Percentiles rank a stretch among this genome's conserved stretches.
Conservation (phyloP, 495 filamentous ascomycete genomes). For the Aspergillus homomorphus region DNA sequence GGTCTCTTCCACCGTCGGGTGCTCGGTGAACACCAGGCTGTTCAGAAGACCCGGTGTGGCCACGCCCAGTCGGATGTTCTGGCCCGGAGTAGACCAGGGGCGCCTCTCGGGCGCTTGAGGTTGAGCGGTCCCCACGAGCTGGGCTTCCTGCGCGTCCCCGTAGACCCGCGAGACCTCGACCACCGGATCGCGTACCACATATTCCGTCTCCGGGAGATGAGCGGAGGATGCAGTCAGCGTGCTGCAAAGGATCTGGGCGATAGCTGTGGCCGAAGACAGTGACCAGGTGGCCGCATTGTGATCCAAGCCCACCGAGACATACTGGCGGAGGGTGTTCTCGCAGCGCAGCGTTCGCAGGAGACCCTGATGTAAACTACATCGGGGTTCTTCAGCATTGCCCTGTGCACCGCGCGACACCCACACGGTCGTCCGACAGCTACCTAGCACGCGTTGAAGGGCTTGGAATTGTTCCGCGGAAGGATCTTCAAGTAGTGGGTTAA, state of each 20-base stretch:
- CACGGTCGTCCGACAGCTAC: constrained; percentile 8
- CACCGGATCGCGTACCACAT: constrained; percentile 26
- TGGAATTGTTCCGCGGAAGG: background rate
- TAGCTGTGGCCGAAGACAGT: background rate
- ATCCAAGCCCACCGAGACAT: constrained; percentile 23
- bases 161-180: constrained; percentile 26
- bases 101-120: background rate
- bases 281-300: constrained; percentile 7
- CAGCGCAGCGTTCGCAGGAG: constrained; percentile 22
- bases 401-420: constrained; percentile 28
- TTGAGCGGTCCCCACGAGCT: background rate
- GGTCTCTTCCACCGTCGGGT: background rate
- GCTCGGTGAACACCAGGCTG: constrained; percentile 4
- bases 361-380: constrained; percentile 10
- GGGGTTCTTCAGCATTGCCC: constrained; percentile 11
- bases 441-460: background rate
- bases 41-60: constrained; percentile 26
- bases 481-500: background rate
- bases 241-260: background rate
- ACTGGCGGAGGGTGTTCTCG: constrained; percentile 16
- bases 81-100: constrained; percentile 12
- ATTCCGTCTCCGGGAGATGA: constrained; percentile 16
- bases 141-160: constrained; percentile 10
- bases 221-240: no score
- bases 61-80: constrained; percentile 17